Evolutionary conservation across 768 basidiomycete genomes (phyloP), one percentile per base, ranked within the genome.

Genomic region (Paxillus ammoniavirescens): DNA sequence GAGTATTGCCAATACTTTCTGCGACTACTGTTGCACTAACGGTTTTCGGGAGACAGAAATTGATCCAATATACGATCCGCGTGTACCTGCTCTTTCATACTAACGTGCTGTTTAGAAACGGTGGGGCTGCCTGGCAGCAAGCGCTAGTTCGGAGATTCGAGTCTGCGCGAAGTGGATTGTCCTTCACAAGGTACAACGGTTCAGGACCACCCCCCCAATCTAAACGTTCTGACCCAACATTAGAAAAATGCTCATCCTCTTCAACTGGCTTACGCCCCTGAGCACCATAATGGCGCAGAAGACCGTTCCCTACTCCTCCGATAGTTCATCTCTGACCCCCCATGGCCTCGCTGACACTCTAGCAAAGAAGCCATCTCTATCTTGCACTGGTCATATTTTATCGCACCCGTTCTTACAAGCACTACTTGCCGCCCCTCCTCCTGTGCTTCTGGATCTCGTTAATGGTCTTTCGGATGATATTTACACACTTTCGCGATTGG

Each of bases 181-280:
- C 91, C 12, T 78, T 91, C 45, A 78, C 89, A 44, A 82, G 91
- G 91, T 89, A 46, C 42, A 17, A n/a, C 13, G 8, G 67, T 64
- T 41, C 38, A 18, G 6, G 42, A 42, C 17, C n/a, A n/a, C 37
- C n/a, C 46, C 13, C 8, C 37, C 10, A 41, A 17, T 45, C 21
- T 36, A n/a, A 28, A 31, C 37, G 10, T 48, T 41, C 56, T 58
- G 43, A 56, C 45, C 31, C 47, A 14, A 8, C 40, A 5, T 38
- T 67, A 93, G 91, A 71, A 91, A 91, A 75, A 79, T 84, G 52
- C 77, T 93, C 36, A 74, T 93, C 49, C 73, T 93, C 42, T 90
- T 92, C 77, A 90, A 91, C 72, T 93, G 91, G 91, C 71, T 93
- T 50, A 74, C 80, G 1, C 91, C 91, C 8, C 70, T 93, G 61